Evolutionary conservation across 1,139 yeast species (phyloP), one percentile per base, ranked within the genome.

Genomic region (Meyerozyma carpophila): DNA sequence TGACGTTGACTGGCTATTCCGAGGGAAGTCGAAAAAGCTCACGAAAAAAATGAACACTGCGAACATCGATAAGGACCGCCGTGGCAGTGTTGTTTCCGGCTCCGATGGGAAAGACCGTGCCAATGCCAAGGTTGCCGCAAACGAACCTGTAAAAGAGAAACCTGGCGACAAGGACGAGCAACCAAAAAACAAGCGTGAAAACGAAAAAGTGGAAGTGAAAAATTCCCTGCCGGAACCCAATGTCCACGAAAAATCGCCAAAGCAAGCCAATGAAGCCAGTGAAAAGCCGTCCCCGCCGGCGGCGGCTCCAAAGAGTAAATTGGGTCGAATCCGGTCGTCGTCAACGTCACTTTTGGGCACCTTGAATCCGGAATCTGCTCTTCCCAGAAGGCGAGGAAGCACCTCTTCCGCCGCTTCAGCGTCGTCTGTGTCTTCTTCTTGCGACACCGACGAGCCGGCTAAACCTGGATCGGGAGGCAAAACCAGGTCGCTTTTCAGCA

Each of bases 1-100:
- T 36, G 90, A 84, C 55, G 88, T 84, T 10, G 90, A 83, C 54
- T 84, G 91, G 91, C 63, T 83, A 24, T 82, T 83, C 53, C 65
- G 89, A 48, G 87, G 84, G 24, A 80, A 77, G 54, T 77, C 80
- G 24, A 79, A 82, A 65, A 78, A 77, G 50, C 58, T 77, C 53
- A 68, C 75, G 41, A 78, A 75, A 54, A 73, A 70, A 51, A 55
- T 60, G 63, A 56, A 59, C 43, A 47, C 48, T 4, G 50, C 38
- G n/a, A 7, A 41, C 14, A 20, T 34, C 3, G 37, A 34, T 3
- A 34, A 34, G 7, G 37, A 34, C 3, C 37, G 37, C 27, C 37
- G 37, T 9, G 5, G 20, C 13, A 34, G 37, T 6, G 16, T 11
- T 16, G 27, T 34, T 16, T 34, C 37, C n/a, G n/a, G 16, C 3